Conservation (phyloP, 1,139 yeast species). For the Candida smagusa region DNA sequence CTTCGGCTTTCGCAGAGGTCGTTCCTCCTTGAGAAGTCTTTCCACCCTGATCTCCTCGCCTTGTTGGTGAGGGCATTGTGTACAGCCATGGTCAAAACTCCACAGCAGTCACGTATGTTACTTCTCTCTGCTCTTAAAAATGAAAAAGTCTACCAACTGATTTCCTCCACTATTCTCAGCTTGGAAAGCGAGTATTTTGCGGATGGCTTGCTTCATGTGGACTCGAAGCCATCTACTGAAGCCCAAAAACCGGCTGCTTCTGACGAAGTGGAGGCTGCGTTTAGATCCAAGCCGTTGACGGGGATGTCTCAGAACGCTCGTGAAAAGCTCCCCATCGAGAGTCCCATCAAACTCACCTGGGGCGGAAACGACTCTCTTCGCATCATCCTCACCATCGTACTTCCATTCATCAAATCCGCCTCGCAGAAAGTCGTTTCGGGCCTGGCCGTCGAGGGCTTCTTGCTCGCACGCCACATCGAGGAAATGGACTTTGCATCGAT, state of each 20-base stretch:
- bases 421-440: conserved; percentile 35
- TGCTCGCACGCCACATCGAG: conserved; percentile 40
- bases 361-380: conserved; percentile 54
- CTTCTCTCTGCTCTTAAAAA: conserved; percentile 52
- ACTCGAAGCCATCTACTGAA: neutral
- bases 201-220: conserved; percentile 16
- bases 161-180: conserved; percentile 31
- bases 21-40: conserved; percentile 41
- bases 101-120: conserved; percentile 52
- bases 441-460: conserved; percentile 26
- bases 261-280: conserved; percentile 2
- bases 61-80: conserved; percentile 53
- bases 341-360: conserved; percentile 55
- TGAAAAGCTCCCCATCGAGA: conserved; percentile 54
- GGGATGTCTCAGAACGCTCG: conserved; percentile 63
- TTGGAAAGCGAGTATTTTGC: conserved; percentile 27
- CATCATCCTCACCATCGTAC: conserved; percentile 41
- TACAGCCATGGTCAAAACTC: conserved; percentile 47
- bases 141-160: conserved; percentile 32
- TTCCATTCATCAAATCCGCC: conserved; percentile 36
- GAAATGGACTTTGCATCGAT: conserved; percentile 24
- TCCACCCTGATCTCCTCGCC: conserved; percentile 58
- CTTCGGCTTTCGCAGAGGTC: conserved; percentile 38
- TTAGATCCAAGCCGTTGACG: conserved; percentile 47
- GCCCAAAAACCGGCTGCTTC: neutral